Conservation (phyloP, 83 land plant species). For the Picea abies region DNA sequence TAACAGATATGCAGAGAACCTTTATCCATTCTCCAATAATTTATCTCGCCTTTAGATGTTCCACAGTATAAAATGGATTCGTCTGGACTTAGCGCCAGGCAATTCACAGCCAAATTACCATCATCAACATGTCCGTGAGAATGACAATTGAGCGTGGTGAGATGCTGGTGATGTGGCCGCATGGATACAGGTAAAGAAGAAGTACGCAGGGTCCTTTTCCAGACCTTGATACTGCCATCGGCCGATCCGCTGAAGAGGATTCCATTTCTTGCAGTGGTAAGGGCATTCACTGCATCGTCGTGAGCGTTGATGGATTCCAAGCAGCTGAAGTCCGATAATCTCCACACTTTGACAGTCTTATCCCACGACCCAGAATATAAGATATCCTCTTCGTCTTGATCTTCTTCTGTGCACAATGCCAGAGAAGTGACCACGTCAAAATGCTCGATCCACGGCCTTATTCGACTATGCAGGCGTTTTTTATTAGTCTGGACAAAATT, state of each 20-base stretch:
- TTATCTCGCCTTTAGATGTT: constrained; percentile 34
- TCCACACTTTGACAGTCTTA: constrained; percentile 64
- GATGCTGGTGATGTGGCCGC: not conserved
- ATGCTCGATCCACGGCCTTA: constrained; percentile 51
- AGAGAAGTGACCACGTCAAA: constrained; percentile 51
- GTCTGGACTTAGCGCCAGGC: constrained; percentile 33
- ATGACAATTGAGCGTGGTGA: not conserved
- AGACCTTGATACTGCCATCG: constrained; percentile 62
- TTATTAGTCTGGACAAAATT: too few species aligned
- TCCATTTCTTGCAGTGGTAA: constrained; percentile 46
- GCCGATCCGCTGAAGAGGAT: constrained; percentile 81
- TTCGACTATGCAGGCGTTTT: too few species aligned
- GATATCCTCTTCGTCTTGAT: constrained; percentile 24
- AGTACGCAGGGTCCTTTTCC: constrained; percentile 30
- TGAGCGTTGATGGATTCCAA: constrained; percentile 9
- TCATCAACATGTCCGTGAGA: not conserved
- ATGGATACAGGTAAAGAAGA: too few species aligned
- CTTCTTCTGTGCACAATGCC: constrained; percentile 13
- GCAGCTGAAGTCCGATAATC: not conserved
- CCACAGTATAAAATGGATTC: constrained; percentile 41
- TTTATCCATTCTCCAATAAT: constrained; percentile 32
- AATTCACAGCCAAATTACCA: constrained; percentile 29
- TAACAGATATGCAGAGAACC: constrained; percentile 30
- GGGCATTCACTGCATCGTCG: constrained; percentile 8
- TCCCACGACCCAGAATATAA: constrained; percentile 79